These are phyloP conservation scores for Zymoseptoria ardabiliae DNA, from an alignment of 2,329 filamentous ascomycete genomes.

Conservation along the genomic window DNA sequence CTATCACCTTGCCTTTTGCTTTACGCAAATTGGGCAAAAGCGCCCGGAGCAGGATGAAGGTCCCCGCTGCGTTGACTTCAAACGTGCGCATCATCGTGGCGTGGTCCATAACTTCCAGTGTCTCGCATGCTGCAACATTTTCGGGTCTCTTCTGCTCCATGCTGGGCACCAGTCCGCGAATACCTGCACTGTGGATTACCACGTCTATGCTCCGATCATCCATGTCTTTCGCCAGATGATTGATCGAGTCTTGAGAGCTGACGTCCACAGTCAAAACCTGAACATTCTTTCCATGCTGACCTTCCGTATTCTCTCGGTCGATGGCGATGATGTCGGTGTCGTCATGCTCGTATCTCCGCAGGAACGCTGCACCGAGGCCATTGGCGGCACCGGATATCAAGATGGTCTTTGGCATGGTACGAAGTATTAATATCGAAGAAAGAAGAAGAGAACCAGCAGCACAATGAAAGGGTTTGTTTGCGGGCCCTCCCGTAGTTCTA, in stretches of 20 bases:
- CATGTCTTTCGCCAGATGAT: constrained; percentile 15
- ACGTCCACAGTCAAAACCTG: constrained; percentile 22
- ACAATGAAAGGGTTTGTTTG: neutral
- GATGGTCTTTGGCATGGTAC: constrained; percentile 13
- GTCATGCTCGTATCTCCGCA: constrained; percentile 22
- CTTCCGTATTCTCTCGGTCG: constrained; percentile 19
- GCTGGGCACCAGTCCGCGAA: constrained; percentile 37
- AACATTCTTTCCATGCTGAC: constrained; percentile 16
- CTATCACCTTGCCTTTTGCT: constrained; percentile 29
- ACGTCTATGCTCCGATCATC: constrained; percentile 28
- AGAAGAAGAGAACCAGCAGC: neutral
- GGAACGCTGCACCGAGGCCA: constrained; percentile 33
- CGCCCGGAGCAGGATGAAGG: constrained; percentile 34
- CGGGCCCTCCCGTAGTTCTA: neutral
- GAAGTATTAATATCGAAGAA: neutral
- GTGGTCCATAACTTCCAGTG: constrained; percentile 33
- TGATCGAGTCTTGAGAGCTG: constrained; percentile 20
- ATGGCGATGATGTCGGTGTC: constrained; percentile 28
- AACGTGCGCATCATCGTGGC: constrained; percentile 34
- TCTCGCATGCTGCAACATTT: constrained; percentile 37
- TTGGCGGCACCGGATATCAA: constrained; percentile 33
- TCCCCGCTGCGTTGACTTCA: constrained; percentile 37
- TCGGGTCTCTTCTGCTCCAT: constrained; percentile 21
- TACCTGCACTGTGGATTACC: constrained; percentile 39
- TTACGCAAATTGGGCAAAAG: constrained; percentile 32